Evolutionary conservation across 2,329 filamentous ascomycete genomes (phyloP).

Genomic region (Orbilia javanica): DNA sequence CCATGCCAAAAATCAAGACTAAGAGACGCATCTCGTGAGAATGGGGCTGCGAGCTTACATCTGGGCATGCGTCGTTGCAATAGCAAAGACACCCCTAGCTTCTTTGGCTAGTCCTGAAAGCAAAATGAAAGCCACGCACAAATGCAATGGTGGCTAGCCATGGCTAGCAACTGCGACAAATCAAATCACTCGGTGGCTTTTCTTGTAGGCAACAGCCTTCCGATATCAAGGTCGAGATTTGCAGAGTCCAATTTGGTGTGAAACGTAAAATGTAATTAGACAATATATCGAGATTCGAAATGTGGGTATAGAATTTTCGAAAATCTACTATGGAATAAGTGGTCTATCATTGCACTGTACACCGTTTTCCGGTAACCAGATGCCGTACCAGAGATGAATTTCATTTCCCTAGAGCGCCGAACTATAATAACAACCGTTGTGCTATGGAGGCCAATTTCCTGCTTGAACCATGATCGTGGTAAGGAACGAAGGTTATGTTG

Average conservation of each 20-base stretch:
- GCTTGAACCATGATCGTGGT: constrained; percentile 58
- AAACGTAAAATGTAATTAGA: constrained; percentile 57
- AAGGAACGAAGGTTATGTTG: constrained; percentile 44
- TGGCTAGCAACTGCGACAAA: constrained; percentile 55
- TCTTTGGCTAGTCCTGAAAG: constrained; percentile 22
- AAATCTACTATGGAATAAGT: not conserved
- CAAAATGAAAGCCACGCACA: constrained; percentile 47
- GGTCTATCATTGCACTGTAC: not conserved
- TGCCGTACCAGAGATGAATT: constrained; percentile 58
- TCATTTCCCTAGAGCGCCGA: constrained; percentile 58
- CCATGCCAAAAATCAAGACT: constrained; percentile 10
- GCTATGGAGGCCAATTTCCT: constrained; percentile 55
- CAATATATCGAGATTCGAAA: constrained; percentile 9
- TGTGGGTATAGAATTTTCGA: constrained; percentile 15
- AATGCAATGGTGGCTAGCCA: constrained; percentile 31
- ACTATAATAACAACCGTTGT: constrained; percentile 51
- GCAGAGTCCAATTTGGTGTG: constrained; percentile 50
- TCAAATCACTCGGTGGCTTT: constrained; percentile 48
- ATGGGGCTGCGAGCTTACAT: constrained; percentile 27
- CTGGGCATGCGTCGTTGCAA: constrained; percentile 45
- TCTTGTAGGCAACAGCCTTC: constrained; percentile 47
- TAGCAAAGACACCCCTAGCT: constrained; percentile 29
- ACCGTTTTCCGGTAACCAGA: constrained; percentile 48
- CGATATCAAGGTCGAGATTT: constrained; percentile 54
- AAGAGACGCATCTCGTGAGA: constrained; percentile 23